These are phyloP conservation scores for Pseudogymnoascus sp. DNA, from an alignment of 2,329 filamentous ascomycete species.

Conservation along the genomic window DNA sequence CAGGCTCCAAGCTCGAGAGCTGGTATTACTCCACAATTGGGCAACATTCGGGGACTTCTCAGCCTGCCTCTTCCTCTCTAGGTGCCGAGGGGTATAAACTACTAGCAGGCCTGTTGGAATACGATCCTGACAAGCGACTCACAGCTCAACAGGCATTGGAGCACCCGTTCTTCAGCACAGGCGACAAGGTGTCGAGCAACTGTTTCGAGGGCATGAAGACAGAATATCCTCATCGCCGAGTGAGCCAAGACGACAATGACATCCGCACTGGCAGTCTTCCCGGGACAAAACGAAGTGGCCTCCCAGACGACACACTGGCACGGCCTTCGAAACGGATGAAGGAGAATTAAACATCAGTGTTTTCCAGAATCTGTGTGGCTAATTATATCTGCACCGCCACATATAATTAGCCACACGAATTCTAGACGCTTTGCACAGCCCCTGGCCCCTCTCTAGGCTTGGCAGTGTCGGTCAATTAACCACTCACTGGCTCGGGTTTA, in stretches of 20 bases:
- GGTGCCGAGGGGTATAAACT: slow-evolving; percentile 75
- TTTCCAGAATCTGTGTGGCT: neutral
- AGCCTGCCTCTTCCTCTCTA: slow-evolving; percentile 44
- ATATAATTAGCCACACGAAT: neutral
- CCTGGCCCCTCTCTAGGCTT: neutral
- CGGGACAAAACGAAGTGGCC: slow-evolving; percentile 79
- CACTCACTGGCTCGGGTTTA: neutral
- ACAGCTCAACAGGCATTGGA: slow-evolving; percentile 84
- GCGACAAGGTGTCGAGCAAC: slow-evolving; percentile 63
- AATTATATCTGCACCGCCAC: neutral
- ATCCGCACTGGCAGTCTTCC: slow-evolving; percentile 84
- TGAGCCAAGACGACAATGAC: slow-evolving; percentile 93
- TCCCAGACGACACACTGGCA: slow-evolving; percentile 72
- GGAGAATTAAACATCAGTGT: slow-evolving; percentile 30
- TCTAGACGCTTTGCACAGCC: neutral
- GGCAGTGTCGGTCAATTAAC: neutral
- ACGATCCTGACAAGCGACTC: slow-evolving; percentile 81
- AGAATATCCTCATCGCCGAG: slow-evolving; percentile 82
- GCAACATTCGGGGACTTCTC: slow-evolving; percentile 36
- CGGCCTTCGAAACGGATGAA: slow-evolving; percentile 56
- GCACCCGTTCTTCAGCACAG: slow-evolving; percentile 77
- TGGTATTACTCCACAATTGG: slow-evolving; percentile 69
- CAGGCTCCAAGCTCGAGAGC: slow-evolving; percentile 53
- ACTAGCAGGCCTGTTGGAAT: slow-evolving; percentile 76
- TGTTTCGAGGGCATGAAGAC: slow-evolving; percentile 86